Conservation (phyloP, 2,329 filamentous ascomycete species). For the Pseudodiploospora longispora region DNA sequence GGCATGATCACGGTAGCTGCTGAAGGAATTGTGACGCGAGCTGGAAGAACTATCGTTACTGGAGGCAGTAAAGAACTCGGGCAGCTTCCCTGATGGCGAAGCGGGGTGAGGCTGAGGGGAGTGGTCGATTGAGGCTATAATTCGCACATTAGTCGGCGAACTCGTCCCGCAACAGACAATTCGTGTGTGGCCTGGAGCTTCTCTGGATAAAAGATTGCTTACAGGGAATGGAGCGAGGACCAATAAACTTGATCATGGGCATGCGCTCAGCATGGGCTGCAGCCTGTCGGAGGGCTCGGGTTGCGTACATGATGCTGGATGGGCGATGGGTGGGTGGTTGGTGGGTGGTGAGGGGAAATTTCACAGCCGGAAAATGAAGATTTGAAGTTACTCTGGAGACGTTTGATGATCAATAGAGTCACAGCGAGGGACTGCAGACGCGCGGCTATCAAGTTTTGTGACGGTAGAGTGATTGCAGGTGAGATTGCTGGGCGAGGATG, state of each 20-base stretch:
- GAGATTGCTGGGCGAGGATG: neutral
- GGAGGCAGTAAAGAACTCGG: slow-evolving; percentile 38
- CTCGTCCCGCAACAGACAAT: neutral
- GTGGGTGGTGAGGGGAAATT: neutral
- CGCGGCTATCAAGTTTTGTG: neutral
- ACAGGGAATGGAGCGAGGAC: slow-evolving; percentile 52
- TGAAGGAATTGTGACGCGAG: slow-evolving; percentile 53
- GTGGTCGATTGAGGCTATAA: slow-evolving; percentile 63
- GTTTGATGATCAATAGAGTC: neutral
- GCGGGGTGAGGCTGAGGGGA: slow-evolving; percentile 65
- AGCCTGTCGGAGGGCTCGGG: slow-evolving; percentile 49
- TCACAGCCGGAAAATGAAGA: too few relatives aligned
- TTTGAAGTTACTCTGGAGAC: too few relatives aligned
- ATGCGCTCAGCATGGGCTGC: slow-evolving; percentile 51
- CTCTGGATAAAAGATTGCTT: neutral
- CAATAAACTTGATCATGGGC: slow-evolving; percentile 55
- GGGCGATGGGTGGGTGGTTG: slow-evolving; percentile 7
- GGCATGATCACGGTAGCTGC: slow-evolving; percentile 67
- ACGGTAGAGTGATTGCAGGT: neutral
- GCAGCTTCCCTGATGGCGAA: slow-evolving; percentile 57
- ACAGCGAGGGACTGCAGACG: neutral
- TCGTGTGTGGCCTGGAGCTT: neutral
- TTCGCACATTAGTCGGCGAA: too few relatives aligned
- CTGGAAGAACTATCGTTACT: slow-evolving; percentile 15
- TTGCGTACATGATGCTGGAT: slow-evolving; percentile 41